Evolutionary conservation across 2,329 filamentous ascomycete genomes (phyloP), one percentile per base, ranked within the genome.

Genomic region (Fusarium sp.): DNA sequence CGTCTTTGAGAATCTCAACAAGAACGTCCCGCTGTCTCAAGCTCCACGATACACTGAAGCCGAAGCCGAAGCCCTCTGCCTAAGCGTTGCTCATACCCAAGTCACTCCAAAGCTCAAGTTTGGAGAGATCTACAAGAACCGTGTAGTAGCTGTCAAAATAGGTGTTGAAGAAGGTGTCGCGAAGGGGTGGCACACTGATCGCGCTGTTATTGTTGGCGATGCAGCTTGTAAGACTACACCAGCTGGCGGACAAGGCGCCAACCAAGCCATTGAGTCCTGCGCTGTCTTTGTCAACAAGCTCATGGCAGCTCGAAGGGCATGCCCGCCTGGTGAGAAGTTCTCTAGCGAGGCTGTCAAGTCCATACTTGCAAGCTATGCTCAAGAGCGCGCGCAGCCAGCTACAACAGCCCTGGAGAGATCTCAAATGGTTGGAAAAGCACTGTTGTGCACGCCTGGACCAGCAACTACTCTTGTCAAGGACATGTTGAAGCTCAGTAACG

Each of bases 181-280:
- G 10, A 42, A 39, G 6, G 14, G 16, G 19, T 60, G 57, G 57
- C 29, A 60, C 29, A 60, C 57, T 3, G 37, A 42, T 1, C 57
- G 46, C 10, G 18, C 46, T 15, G 57, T 55, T 0, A 55, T 60
- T n/a, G 57, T 60, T 2, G 57, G 57, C 10, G 46, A 60, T 7
- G 57, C 57, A n/a, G 57, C 57, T 10, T 60, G 57, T 2, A 60
- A 60, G 46, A 60, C 57, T 4, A 60, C 57, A 5, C 57, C 57
- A 1, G 57, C 57, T 8, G 57, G 57, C 23, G 57, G 57, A 14
- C 57, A 60, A 14, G 57, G 57, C 5, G 57, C 57, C 14, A 60
- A 60, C n/a, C 57, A 60, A 5, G 57, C 57, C 3, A 60, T 60
- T 9, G 57, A 60, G 11, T 60, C 57, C 2, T 60, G 57, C 19